These are phyloP conservation scores for Centella asiatica DNA, from an alignment of 129 eudicot genomes.

Conservation along the genomic window DNA sequence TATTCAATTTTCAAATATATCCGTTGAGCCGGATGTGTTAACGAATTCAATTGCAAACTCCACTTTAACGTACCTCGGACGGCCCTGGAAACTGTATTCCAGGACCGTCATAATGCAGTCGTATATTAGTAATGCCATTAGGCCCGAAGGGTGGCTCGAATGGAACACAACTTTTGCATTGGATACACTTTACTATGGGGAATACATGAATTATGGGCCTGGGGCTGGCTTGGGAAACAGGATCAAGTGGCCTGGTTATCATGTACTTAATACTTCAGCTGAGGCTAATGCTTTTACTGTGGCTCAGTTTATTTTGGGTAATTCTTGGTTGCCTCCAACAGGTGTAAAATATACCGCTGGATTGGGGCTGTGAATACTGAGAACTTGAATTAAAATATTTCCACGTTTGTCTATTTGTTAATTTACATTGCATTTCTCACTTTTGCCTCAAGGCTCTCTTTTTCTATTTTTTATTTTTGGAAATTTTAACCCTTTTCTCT, in stretches of 20 bases:
- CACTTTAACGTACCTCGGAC: constrained; percentile 53
- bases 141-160: constrained; percentile 82
- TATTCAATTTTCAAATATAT: constrained; percentile 59
- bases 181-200: constrained; percentile 61
- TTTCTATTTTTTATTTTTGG: neutral
- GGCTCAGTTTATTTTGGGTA: constrained; percentile 53
- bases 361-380: constrained; percentile 32
- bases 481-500: neutral
- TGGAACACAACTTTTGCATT: constrained; percentile 63
- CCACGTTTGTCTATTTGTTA: neutral
- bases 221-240: constrained; percentile 57
- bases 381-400: neutral
- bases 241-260: constrained; percentile 81
- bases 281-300: constrained; percentile 61
- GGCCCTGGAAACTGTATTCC: constrained; percentile 83
- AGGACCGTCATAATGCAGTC: constrained; percentile 71
- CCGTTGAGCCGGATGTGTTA: constrained; percentile 44
- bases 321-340: constrained; percentile 64
- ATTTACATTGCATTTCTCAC: neutral
- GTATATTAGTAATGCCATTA: constrained; percentile 41
- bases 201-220: constrained; percentile 76
- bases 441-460: neutral
- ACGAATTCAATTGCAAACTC: constrained; percentile 11
- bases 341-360: constrained; percentile 55
- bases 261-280: constrained; percentile 35